phyloP scores from a whole-genome alignment of 371 early-diverging fungal species.

The Lichtheimia ornata region DNA sequence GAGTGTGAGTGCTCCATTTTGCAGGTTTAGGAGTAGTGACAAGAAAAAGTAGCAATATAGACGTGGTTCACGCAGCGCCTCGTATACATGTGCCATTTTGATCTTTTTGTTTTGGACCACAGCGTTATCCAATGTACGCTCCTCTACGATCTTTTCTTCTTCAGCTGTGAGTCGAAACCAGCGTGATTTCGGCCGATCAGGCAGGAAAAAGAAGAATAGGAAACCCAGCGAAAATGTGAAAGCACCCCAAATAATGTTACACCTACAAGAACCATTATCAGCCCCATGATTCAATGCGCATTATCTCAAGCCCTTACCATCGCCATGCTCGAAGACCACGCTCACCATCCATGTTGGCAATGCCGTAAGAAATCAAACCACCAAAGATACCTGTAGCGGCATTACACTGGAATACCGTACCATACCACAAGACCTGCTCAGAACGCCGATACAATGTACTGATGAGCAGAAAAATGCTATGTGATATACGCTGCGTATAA shows the following conservation, averaged over 20 bases:
- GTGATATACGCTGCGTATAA: not conserved
- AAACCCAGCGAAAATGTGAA: conserved; percentile 27
- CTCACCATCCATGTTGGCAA: conserved; percentile 7
- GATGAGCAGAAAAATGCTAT: conserved; percentile 30
- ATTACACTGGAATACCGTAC: conserved; percentile 34
- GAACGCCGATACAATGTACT: conserved; percentile 37
- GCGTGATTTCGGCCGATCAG: conserved; percentile 34
- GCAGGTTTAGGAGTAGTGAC: conserved; percentile 32
- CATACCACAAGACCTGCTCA: conserved; percentile 33
- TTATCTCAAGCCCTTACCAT: conserved; percentile 23
- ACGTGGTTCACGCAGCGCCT: conserved; percentile 32
- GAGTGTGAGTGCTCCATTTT: conserved; percentile 38
- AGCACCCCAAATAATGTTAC: conserved; percentile 37
- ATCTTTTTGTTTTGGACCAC: conserved; percentile 29
- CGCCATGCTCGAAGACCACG: conserved; percentile 31
- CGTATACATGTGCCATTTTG: conserved; percentile 28
- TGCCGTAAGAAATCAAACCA: conserved; percentile 23
- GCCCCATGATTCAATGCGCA: not conserved
- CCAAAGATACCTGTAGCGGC: conserved; percentile 25
- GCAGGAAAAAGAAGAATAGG: conserved; percentile 32
- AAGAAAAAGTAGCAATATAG: conserved; percentile 31
- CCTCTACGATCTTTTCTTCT: conserved; percentile 36
- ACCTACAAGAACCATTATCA: conserved; percentile 17
- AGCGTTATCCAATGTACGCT: conserved; percentile 32
- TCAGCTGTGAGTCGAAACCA: conserved; percentile 32